These are phyloP conservation scores for Boletus smithii DNA, from an alignment of 1,284 basidiomycete genomes.

Conservation along the genomic window DNA sequence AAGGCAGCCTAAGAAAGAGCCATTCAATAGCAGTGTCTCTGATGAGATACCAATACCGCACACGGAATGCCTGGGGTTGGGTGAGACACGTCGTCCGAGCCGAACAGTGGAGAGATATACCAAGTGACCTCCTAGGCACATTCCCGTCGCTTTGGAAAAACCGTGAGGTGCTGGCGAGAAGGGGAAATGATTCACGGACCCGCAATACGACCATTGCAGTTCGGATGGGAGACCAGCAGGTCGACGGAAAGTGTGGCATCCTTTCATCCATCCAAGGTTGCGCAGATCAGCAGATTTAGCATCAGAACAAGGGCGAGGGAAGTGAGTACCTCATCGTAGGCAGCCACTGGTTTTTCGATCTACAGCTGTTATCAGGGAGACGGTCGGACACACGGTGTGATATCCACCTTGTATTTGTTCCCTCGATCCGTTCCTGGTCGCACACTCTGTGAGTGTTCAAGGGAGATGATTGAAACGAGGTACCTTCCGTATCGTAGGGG, in stretches of 20 bases:
- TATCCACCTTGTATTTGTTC: slow-evolving; percentile 74
- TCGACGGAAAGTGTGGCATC: slow-evolving; percentile 78
- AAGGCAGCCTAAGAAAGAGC: slow-evolving; percentile 61
- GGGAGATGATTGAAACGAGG: slow-evolving; percentile 1
- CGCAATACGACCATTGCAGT: slow-evolving; percentile 88
- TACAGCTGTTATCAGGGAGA: slow-evolving; percentile 31
- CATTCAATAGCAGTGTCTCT: slow-evolving; percentile 53
- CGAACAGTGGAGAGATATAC: slow-evolving; percentile 39
- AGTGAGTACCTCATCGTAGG: slow-evolving; percentile 75
- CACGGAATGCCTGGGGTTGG: slow-evolving; percentile 21
- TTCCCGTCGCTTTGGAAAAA: slow-evolving; percentile 63
- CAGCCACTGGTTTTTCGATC: slow-evolving; percentile 81
- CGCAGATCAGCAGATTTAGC: slow-evolving; percentile 4
- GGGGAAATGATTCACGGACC: slow-evolving; percentile 41
- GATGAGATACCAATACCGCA: slow-evolving; percentile 10
- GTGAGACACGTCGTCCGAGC: slow-evolving; percentile 9
- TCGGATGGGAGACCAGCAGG: slow-evolving; percentile 65
- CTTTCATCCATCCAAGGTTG: slow-evolving; percentile 37
- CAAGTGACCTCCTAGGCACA: slow-evolving; percentile 84
- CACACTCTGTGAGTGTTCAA: neutral
- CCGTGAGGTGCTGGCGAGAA: neutral
- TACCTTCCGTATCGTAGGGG: slow-evolving; percentile 82
- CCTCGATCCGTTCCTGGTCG: slow-evolving; percentile 71
- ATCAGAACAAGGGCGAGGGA: neutral
- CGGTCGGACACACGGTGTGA: neutral